A percentile compares a stretch with the other conserved stretches of the same genome.
Conservation (phyloP, 164 flowering plant genomes). For the Vitis vinifera region DNA sequence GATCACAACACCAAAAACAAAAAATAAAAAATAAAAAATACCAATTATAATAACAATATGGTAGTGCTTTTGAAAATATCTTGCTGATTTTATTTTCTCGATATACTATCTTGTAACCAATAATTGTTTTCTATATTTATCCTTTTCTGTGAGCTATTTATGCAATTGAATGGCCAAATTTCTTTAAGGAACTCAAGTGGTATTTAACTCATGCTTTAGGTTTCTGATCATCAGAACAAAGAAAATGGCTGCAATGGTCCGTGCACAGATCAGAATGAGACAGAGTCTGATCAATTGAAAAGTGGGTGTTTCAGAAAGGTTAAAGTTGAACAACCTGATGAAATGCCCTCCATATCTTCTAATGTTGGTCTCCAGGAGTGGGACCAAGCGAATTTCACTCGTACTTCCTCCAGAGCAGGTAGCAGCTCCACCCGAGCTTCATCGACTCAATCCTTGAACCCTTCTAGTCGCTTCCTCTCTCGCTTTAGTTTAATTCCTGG, state of each 20-base stretch:
- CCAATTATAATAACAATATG: too few species aligned
- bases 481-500: slow-evolving; percentile 69
- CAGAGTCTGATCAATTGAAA: slow-evolving; percentile 30
- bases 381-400: slow-evolving; percentile 32
- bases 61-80: too few species aligned
- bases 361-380: slow-evolving; percentile 40
- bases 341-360: slow-evolving; percentile 34
- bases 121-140: not conserved
- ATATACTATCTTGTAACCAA: not conserved
- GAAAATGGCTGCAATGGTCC: slow-evolving; percentile 26
- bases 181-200: slow-evolving; percentile 1
- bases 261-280: slow-evolving; percentile 24
- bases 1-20: too few species aligned
- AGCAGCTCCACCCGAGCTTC: slow-evolving; percentile 45
- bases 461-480: slow-evolving; percentile 55
- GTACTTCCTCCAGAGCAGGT: slow-evolving; percentile 30
- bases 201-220: slow-evolving; percentile 24
- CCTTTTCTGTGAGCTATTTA: not conserved
- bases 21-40: too few species aligned
- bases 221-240: slow-evolving; percentile 29
- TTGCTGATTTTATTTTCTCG: not conserved
- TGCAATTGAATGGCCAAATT: not conserved
- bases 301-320: slow-evolving; percentile 31
- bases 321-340: slow-evolving; percentile 37
- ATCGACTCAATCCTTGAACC: slow-evolving; percentile 37